Base-by-base conservation (phyloP, 306 rosid genomes). In the Sphenostylis stenocarpa region DNA sequence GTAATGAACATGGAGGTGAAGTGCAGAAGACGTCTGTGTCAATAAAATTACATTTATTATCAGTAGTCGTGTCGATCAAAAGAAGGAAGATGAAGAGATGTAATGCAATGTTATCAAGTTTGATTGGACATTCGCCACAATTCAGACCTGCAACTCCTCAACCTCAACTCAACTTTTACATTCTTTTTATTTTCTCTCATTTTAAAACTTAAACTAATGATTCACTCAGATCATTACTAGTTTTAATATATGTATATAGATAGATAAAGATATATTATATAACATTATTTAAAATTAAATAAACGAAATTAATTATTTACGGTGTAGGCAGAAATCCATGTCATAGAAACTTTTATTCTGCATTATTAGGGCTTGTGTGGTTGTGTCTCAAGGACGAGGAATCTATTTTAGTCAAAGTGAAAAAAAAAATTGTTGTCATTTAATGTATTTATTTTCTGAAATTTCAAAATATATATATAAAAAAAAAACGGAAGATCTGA, bases 41-140 rank as follows among this genome's bases (percentile, higher is more conserved):
- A 45, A 60, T 16, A 61, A 44, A 45, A 60, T 26, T 16, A 58
- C 56, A 13, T 39, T 14, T n/a, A 43, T 44, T 45, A n/a, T 44
- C 45, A 43, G 44, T 26, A 41, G 78, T 74, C 79, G 15, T 29
- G 47, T 74, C 78, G 13, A 38, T 38, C n/a, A 9, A 47, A 24
- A 7, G 44, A 26, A 4, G 62, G 28, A 71, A 52, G 60, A 17
- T 17, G 21, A 6, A 12, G 48, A 3, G 47, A 36, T 17, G 69
- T 10, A 26, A 17, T 17, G 56, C 1, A n/a, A 28, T 43, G 58
- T n/a, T n/a, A n/a, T n/a, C n/a, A 43, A 43, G 45, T 44, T 47
- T 44, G 60, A 74, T 73, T 39, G 34, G 70, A 60, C 34, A 74
- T 1, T 57, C 26, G 29, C 26, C 56, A 43, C 58, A 14, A 8